Evolutionary conservation across 305 asterid genomes (phyloP).

Genomic region (Solanum chacoense): DNA sequence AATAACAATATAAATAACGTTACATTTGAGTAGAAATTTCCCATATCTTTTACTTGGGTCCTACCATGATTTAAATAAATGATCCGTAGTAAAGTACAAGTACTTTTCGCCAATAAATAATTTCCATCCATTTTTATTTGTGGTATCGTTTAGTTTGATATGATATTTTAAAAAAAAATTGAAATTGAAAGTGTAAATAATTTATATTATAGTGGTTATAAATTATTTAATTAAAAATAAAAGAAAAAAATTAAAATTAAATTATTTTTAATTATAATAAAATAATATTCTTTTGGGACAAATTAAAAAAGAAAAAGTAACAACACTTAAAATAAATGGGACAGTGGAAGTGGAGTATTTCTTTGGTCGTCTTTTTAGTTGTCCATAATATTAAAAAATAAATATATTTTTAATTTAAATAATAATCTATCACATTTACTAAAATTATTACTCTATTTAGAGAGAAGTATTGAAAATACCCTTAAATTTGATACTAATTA

Average conservation of each 20-base stretch:
- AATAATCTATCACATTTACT: no score
- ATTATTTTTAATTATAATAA: no score
- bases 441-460: no score
- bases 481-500: no score
- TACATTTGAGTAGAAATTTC: background rate
- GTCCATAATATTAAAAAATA: no score
- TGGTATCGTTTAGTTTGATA: background rate
- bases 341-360: background rate
- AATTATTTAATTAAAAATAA: no score
- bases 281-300: background rate
- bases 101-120: background rate
- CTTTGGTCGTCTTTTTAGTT: background rate
- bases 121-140: background rate
- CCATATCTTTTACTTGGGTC: background rate
- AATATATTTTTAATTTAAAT: no score
- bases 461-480: fast-evolving
- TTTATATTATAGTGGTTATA: no score
- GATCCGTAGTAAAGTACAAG: background rate
- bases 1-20: background rate
- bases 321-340: no score
- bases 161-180: no score
- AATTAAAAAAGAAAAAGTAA: no score
- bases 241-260: no score
- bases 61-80: background rate
- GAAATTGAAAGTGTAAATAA: background rate